A percentile compares a stretch with the other conserved stretches of the same genome.
These are phyloP conservation scores for Lentinula novae-zelandiae DNA, from an alignment of 1,284 basidiomycete genomes.

Conservation along the genomic window DNA sequence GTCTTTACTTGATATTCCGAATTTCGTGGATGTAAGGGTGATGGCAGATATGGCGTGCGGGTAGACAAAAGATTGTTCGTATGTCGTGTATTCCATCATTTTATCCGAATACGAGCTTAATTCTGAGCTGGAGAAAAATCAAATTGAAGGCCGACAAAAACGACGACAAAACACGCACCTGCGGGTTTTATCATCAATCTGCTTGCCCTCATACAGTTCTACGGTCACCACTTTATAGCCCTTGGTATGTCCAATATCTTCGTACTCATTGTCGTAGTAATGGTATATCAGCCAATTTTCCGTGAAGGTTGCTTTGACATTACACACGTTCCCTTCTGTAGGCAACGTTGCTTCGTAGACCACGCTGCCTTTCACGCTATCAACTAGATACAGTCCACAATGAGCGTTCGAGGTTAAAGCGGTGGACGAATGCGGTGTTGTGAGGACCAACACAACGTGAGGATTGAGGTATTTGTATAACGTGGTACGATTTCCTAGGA, in stretches of 20 bases:
- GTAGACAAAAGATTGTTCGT: conserved; percentile 72
- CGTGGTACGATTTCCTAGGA: conserved; percentile 83
- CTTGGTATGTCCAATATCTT: conserved; percentile 50
- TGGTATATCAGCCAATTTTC: conserved; percentile 96
- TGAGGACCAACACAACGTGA: conserved; percentile 68
- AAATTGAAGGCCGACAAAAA: not conserved
- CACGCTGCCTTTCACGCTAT: conserved; percentile 74
- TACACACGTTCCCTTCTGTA: conserved; percentile 41
- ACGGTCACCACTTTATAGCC: conserved; percentile 75
- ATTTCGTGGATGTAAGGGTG: conserved; percentile 77
- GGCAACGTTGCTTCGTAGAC: conserved; percentile 64
- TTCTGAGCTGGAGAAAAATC: conserved; percentile 55
- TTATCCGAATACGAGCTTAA: conserved; percentile 64
- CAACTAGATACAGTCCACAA: conserved; percentile 75
- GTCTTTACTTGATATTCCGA: conserved; percentile 86
- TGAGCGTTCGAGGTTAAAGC: conserved; percentile 15
- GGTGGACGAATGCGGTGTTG: conserved; percentile 32
- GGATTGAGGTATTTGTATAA: conserved; percentile 96
- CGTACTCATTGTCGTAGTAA: conserved; percentile 63
- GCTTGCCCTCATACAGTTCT: conserved; percentile 81
- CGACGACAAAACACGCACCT: conserved; percentile 46
- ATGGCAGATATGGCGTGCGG: conserved; percentile 69
- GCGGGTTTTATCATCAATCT: conserved; percentile 59
- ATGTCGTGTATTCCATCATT: conserved; percentile 47
- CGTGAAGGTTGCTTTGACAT: conserved; percentile 65